Conservation (phyloP, 2,329 filamentous ascomycete genomes). For the Pestalotiopsis sp. region DNA sequence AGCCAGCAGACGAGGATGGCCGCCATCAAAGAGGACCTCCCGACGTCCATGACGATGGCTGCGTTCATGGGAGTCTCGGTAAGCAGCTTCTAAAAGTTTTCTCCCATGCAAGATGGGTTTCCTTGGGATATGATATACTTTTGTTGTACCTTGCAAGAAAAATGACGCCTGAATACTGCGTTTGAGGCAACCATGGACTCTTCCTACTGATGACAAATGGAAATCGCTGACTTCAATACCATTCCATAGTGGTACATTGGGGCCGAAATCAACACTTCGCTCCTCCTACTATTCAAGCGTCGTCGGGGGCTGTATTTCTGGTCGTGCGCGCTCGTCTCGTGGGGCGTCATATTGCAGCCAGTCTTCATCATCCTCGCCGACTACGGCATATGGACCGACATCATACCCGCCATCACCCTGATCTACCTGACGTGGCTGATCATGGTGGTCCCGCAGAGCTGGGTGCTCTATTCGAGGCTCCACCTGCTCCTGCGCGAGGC, state of each 20-base stretch:
- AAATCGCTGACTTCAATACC: background rate
- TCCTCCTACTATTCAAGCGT: conserved; percentile 34
- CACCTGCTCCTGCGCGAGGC: conserved; percentile 30
- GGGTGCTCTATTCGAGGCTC: conserved; percentile 34
- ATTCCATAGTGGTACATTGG: conserved; percentile 3
- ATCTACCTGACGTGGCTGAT: conserved; percentile 32
- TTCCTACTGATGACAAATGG: accelerated
- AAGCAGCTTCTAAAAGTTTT: background rate
- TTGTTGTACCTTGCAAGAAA: too few relatives aligned
- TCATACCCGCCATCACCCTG: conserved; percentile 30
- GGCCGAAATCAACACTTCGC: conserved; percentile 30
- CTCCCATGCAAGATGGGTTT: too few relatives aligned
- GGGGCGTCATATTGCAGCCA: conserved; percentile 32
- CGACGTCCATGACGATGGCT: conserved; percentile 5
- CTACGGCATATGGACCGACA: conserved; percentile 30
- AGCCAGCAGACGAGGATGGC: background rate
- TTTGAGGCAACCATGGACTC: too few relatives aligned
- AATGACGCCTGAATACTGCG: too few relatives aligned
- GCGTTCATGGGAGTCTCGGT: background rate
- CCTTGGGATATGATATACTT: too few relatives aligned
- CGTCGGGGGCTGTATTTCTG: conserved; percentile 36
- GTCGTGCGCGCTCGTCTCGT: conserved; percentile 29
- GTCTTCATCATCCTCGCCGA: conserved; percentile 35
- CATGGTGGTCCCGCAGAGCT: conserved; percentile 36
- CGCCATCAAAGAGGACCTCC: background rate